Conservation (phyloP, 2,329 filamentous ascomycete species). For the Hypoxylon sp. region DNA sequence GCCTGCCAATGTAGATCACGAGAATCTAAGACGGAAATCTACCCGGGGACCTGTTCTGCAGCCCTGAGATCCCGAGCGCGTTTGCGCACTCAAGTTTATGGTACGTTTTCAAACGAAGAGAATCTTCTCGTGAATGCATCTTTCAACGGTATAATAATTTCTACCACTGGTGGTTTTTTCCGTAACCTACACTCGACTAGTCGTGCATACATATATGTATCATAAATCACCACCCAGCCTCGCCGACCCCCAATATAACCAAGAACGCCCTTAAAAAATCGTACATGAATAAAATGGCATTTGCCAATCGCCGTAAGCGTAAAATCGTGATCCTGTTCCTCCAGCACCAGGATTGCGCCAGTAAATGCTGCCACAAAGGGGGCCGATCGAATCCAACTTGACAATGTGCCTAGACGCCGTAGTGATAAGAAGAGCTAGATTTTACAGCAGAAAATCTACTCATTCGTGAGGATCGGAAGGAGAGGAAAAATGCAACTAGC, state of each 20-base stretch:
- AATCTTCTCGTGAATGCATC: not conserved
- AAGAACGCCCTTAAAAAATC: conserved; percentile 42
- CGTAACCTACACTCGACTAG: conserved; percentile 31
- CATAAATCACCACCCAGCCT: conserved; percentile 28
- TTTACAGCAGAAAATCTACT: conserved; percentile 19
- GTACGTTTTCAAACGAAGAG: conserved; percentile 12
- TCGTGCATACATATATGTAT: conserved; percentile 46
- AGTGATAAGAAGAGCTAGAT: conserved; percentile 25
- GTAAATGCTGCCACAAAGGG: conserved; percentile 46
- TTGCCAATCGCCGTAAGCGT: conserved; percentile 37
- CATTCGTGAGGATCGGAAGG: conserved; percentile 8
- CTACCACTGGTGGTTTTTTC: conserved; percentile 23
- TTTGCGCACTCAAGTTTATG: not conserved
- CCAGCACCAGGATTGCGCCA: conserved; percentile 42
- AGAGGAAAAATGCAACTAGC: conserved; percentile 15
- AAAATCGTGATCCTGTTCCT: conserved; percentile 42
- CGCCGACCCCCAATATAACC: conserved; percentile 33
- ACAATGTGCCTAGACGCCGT: conserved; percentile 34
- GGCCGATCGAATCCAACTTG: conserved; percentile 25
- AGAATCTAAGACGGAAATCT: not conserved
- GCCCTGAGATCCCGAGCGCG: not conserved
- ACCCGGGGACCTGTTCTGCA: not conserved
- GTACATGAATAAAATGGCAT: conserved; percentile 48
- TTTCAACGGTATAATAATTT: conserved; percentile 26
- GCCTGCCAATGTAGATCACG: not conserved